Evolutionary conservation across 495 filamentous ascomycete species (phyloP), one percentile per base, ranked within the genome.

Genomic region (Niebla homalea): DNA sequence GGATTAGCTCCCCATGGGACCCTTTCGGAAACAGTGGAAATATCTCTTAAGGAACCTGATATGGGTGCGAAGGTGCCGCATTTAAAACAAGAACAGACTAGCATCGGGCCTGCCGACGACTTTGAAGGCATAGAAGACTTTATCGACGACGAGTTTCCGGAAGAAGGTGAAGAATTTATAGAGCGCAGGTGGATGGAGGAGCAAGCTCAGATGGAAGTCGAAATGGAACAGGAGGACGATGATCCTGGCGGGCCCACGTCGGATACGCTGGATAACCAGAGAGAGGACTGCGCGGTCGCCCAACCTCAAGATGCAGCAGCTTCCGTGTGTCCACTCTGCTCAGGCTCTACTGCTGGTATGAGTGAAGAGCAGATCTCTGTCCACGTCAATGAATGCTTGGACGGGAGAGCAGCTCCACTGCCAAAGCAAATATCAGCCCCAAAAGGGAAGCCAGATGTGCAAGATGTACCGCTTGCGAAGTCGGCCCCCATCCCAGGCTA

Each of bases 311-410:
- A 62, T 19, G 20, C 41, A 54, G 19, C 58, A 61, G 23, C 59
- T 57, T 16, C 68, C 68, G 56, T 54, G 59, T 96, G 89, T 67
- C 89, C 89, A 1, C 77, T 95, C 39, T 96, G 89, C 57, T 73
- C 75, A 56, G 67, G 67, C 29, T 78, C 65, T 57, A 63, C 94
- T 16, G 66, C 58, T 3, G 79, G 79, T 2, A 60, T 84, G 36
- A 74, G 62, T 29, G 72, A 84, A 43, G 70, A 73, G 45, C 78
- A 73, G 29, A 67, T 70, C 18, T 74, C 76, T 8, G 54, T 73
- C 6, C 92, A 99, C 62, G 92, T 97, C 50, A 99, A 99, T 61
- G 76, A 79, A 36, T 99, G 92, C 67, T 69, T 99, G 12, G 92
- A 99, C 66, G 87, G 87, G 0, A 83, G 82, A 46, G 72, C 80